A percentile compares a stretch with the other conserved stretches of the same genome.
Conservation (phyloP, 192 early-diverging fungal genomes). For the Linnemannia zychae region DNA sequence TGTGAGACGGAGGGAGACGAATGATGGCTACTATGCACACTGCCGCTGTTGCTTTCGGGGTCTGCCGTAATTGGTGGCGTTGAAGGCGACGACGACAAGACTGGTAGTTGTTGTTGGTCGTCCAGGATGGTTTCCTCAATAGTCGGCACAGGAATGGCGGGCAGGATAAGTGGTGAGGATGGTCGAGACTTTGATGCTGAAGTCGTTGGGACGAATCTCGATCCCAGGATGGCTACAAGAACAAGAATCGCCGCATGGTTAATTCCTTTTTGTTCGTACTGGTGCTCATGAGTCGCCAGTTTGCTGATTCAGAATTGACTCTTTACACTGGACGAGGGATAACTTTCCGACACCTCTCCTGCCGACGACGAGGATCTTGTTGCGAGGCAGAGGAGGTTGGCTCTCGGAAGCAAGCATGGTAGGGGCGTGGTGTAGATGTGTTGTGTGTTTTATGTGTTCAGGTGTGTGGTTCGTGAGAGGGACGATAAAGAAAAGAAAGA, state of each 20-base stretch:
- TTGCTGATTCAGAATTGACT: not conserved
- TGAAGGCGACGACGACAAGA: not conserved
- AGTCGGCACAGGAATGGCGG: slow-evolving; percentile 49
- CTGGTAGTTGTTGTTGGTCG: not conserved
- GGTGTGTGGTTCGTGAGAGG: not conserved
- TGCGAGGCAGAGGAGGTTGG: slow-evolving; percentile 34
- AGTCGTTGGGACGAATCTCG: slow-evolving; percentile 51
- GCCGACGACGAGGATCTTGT: slow-evolving; percentile 73
- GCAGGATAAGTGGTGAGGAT: slow-evolving; percentile 47
- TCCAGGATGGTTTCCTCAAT: slow-evolving; percentile 36
- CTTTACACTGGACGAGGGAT: slow-evolving; percentile 65
- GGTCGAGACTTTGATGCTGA: slow-evolving; percentile 47
- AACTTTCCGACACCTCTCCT: slow-evolving; percentile 63
- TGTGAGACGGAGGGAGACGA: not conserved
- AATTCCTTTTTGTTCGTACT: slow-evolving; percentile 10
- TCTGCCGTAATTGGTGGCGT: slow-evolving; percentile 38
- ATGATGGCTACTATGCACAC: not conserved
- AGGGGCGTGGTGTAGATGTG: not conserved
- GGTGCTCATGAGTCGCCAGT: not conserved
- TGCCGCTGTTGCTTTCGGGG: not conserved
- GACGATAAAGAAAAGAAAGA: not conserved
- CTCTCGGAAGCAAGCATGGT: slow-evolving; percentile 23
- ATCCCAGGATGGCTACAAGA: slow-evolving; percentile 49
- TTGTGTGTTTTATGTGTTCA: not conserved
- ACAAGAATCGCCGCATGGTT: too few species aligned